A percentile compares a stretch with the other conserved stretches of the same genome.
phyloP scores from a whole-genome alignment of 139 green algal genomes.

The Desmodesmus armatus region DNA sequence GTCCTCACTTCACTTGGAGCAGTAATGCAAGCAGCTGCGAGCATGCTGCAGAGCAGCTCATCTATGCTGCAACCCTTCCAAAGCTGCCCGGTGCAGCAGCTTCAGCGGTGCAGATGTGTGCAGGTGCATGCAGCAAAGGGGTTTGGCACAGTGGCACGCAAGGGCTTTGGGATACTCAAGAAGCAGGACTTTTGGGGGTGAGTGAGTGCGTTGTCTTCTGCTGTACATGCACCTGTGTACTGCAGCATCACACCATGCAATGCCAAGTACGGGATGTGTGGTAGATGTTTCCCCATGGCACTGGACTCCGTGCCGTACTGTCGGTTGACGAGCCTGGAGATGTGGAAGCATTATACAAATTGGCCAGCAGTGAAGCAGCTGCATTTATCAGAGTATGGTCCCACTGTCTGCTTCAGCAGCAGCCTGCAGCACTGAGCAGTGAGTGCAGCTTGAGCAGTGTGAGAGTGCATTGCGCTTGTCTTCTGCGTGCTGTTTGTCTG shows the following conservation, averaged over 20 bases:
- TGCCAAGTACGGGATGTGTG: no score
- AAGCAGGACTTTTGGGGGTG: slow-evolving; percentile 31
- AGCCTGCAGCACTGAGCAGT: slow-evolving; percentile 26
- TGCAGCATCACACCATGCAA: no score
- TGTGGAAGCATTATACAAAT: no score
- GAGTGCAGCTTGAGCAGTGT: neutral
- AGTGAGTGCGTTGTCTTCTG: neutral
- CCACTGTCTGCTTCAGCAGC: slow-evolving; percentile 36
- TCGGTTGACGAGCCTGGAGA: no score
- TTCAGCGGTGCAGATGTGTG: no score
- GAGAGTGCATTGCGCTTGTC: neutral
- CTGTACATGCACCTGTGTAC: no score
- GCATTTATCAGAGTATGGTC: neutral
- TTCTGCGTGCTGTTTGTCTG: neutral
- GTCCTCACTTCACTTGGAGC: no score
- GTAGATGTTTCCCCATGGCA: no score
- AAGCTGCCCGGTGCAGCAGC: no score
- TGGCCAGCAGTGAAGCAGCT: neutral
- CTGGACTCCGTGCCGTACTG: no score
- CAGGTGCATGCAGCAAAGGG: slow-evolving; percentile 18
- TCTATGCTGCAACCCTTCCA: neutral
- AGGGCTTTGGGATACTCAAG: slow-evolving; percentile 28
- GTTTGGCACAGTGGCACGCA: slow-evolving; percentile 31
- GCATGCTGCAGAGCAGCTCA: slow-evolving; percentile 3
- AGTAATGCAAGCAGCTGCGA: no score